phyloP scores from a whole-genome alignment of 164 flowering plant species.

The Aristolochia contorta region DNA sequence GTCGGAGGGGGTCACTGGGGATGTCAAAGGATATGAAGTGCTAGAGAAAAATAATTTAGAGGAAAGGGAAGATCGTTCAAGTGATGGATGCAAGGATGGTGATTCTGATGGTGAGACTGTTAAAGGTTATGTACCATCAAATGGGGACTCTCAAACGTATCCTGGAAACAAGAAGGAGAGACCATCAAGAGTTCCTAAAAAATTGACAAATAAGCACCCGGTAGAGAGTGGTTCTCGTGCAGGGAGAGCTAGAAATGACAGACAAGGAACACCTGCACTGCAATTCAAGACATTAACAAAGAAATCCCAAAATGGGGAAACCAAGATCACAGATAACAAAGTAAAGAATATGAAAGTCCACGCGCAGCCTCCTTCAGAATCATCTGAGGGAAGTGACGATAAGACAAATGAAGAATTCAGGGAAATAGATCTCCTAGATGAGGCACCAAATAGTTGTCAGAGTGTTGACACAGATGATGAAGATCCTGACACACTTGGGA shows the following conservation, averaged over 20 bases:
- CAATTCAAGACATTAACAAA: slow-evolving; percentile 25
- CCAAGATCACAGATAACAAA: slow-evolving; percentile 19
- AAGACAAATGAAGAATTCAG: slow-evolving; percentile 38
- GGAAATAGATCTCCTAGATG: slow-evolving; percentile 43
- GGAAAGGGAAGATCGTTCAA: slow-evolving; percentile 23
- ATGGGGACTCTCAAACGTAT: slow-evolving; percentile 39
- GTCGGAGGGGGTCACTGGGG: slow-evolving; percentile 30
- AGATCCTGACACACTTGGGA: slow-evolving; percentile 28
- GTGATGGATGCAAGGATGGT: slow-evolving; percentile 51
- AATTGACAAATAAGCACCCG: slow-evolving; percentile 14
- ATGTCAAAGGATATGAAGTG: slow-evolving; percentile 18
- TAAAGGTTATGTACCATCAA: slow-evolving; percentile 59
- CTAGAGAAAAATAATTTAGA: slow-evolving; percentile 28
- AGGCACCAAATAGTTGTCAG: slow-evolving; percentile 39
- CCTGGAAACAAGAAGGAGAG: slow-evolving; percentile 47
- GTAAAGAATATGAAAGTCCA: slow-evolving; percentile 24
- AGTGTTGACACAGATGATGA: slow-evolving; percentile 53
- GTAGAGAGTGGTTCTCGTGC: slow-evolving; percentile 15
- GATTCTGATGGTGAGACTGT: slow-evolving; percentile 59
- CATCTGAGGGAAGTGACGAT: slow-evolving; percentile 58
- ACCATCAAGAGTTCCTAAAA: slow-evolving; percentile 25
- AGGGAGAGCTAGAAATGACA: slow-evolving; percentile 23
- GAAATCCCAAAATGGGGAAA: slow-evolving; percentile 22
- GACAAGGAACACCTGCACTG: slow-evolving; percentile 20
- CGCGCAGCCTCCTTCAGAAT: slow-evolving; percentile 44